Evolutionary conservation across 441 rosid species (phyloP).

Genomic region (Euphorbia corollata): DNA sequence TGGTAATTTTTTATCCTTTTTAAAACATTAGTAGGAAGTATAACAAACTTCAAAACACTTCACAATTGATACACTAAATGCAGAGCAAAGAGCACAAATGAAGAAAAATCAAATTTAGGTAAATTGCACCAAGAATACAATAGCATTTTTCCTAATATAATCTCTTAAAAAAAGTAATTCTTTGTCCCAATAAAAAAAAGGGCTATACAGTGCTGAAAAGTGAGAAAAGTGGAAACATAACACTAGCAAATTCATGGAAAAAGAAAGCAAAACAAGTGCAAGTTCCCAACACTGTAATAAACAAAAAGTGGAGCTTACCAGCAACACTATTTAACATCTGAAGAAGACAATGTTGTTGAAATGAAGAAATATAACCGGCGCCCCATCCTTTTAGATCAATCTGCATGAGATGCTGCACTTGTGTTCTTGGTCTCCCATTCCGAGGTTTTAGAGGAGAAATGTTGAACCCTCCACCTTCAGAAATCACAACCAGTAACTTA

Average conservation of each 20-base stretch:
- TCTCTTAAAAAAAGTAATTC: background rate
- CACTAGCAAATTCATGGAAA: background rate
- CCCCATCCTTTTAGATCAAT: constrained; percentile 99
- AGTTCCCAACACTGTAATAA: no score
- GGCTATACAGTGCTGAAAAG: background rate
- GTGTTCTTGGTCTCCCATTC: constrained; percentile 82
- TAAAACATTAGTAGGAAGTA: background rate
- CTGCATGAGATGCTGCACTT: constrained; percentile 96
- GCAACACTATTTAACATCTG: constrained; percentile 97
- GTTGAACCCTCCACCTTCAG: constrained; percentile 92
- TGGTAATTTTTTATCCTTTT: background rate
- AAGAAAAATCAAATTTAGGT: background rate
- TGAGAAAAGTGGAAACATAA: background rate
- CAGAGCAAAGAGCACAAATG: background rate
- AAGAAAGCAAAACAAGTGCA: background rate
- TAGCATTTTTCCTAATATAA: background rate
- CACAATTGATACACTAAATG: background rate
- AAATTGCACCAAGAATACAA: background rate
- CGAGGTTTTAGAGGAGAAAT: constrained; percentile 80
- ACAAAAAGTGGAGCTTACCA: constrained; percentile 43
- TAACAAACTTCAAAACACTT: background rate
- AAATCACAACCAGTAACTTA: constrained; percentile 18
- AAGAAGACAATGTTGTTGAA: constrained; percentile 97
- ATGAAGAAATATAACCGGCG: constrained; percentile 79
- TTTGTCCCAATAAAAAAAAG: background rate